Evolutionary conservation across 768 basidiomycete genomes (phyloP).

Genomic region (Candolleomyces aberdarensis): DNA sequence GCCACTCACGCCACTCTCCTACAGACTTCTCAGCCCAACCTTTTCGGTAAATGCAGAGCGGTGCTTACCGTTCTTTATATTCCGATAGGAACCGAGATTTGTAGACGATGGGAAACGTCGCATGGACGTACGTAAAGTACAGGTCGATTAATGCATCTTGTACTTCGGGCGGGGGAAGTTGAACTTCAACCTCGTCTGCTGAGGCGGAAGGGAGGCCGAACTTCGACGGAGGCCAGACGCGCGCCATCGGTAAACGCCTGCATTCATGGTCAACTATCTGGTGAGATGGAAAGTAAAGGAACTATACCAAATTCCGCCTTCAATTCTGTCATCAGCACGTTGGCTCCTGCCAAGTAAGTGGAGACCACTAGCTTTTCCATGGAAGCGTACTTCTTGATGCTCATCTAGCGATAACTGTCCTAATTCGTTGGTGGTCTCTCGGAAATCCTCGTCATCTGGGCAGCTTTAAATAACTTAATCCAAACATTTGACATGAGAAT

Average conservation of each 20-base stretch:
- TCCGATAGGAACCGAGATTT: conserved; percentile 66
- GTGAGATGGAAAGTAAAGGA: conserved; percentile 1
- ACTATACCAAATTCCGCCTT: conserved; percentile 64
- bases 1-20: no score
- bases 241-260: conserved; percentile 72
- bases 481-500: no score
- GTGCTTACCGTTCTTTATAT: conserved; percentile 48
- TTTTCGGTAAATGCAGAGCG: not conserved
- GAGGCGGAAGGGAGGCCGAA: conserved; percentile 34
- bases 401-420: conserved; percentile 75
- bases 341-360: conserved; percentile 67
- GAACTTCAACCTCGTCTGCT: conserved; percentile 43
- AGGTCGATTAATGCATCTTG: conserved; percentile 70
- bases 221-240: conserved; percentile 66
- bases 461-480: not conserved
- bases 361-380: conserved; percentile 74
- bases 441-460: conserved; percentile 38
- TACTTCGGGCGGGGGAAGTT: conserved; percentile 56
- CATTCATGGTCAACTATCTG: not conserved
- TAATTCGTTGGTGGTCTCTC: conserved; percentile 53
- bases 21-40: not conserved
- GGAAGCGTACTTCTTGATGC: conserved; percentile 81
- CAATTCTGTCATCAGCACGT: conserved; percentile 63
- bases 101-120: conserved; percentile 79
- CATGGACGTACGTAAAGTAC: conserved; percentile 84